These are phyloP conservation scores for Rhizopus delemar DNA, from an alignment of 371 early-diverging fungal genomes.

Conservation along the genomic window DNA sequence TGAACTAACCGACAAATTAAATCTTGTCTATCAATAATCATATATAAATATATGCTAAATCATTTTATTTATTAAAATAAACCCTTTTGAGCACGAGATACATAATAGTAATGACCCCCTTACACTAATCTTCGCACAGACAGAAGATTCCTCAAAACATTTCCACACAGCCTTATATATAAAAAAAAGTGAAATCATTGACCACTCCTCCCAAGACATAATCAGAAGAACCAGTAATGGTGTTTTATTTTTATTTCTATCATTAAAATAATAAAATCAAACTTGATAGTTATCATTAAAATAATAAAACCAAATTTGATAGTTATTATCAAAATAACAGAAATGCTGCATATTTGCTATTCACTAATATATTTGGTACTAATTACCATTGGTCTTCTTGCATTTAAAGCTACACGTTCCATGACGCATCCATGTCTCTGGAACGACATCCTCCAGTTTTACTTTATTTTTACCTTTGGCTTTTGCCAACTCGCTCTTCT, in stretches of 20 bases:
- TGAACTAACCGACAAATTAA: too few species aligned
- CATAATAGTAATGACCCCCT: too few species aligned
- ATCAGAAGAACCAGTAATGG: constrained; percentile 4
- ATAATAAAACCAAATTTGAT: constrained; percentile 6
- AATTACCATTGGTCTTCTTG: constrained; percentile 9
- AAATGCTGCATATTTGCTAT: too few species aligned
- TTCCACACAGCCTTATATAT: constrained; percentile 2
- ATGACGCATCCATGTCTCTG: neutral
- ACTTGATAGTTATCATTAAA: constrained; percentile 7
- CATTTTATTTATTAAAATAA: too few species aligned
- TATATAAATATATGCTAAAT: too few species aligned
- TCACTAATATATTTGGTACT: constrained; percentile 7
- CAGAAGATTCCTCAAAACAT: constrained; percentile 3
- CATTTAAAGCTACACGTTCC: constrained; percentile 17
- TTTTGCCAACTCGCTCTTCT: constrained; percentile 6
- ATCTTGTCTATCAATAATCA: too few species aligned
- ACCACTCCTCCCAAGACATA: constrained; percentile 6
- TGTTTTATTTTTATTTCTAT: constrained; percentile 7
- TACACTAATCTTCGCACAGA: constrained; percentile 3
- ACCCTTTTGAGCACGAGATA: too few species aligned
- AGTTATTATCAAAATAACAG: constrained; percentile 9
- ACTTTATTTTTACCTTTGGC: constrained; percentile 12
- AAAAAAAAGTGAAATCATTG: constrained; percentile 3
- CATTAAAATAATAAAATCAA: constrained; percentile 7
- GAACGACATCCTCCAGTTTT: constrained; percentile 10